A percentile compares a stretch with the other conserved stretches of the same genome.
Conservation (phyloP, 1,284 basidiomycete species). For the Ceratobasidium sp. region DNA sequence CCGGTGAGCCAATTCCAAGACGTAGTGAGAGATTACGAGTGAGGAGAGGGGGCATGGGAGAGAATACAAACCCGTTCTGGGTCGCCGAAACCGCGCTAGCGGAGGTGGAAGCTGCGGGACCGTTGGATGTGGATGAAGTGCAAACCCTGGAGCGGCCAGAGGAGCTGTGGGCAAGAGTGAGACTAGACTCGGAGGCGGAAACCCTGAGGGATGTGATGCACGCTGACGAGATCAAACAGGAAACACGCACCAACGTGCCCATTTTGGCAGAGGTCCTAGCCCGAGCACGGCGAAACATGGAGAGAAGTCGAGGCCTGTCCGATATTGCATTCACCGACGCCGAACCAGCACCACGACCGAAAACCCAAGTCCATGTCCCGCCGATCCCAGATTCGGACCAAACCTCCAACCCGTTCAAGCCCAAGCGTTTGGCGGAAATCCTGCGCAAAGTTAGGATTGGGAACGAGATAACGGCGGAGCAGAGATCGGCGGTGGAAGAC, state of each 20-base stretch:
- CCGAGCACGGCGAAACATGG: background rate
- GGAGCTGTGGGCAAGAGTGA: background rate
- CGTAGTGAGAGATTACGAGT: background rate
- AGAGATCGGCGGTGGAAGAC: constrained; percentile 35
- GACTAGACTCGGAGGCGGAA: background rate
- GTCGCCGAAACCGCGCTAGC: background rate
- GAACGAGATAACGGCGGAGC: constrained; percentile 43
- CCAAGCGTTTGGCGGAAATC: constrained; percentile 45
- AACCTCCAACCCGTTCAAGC: constrained; percentile 18
- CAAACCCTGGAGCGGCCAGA: background rate
- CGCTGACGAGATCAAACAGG: background rate
- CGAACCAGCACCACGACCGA: too few relatives aligned
- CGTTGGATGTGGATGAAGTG: background rate
- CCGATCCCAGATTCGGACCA: background rate
- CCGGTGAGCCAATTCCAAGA: constrained; percentile 7
- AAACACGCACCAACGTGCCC: background rate
- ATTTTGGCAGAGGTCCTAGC: background rate
- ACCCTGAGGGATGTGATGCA: background rate
- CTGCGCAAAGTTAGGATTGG: constrained; percentile 47
- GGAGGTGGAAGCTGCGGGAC: background rate
- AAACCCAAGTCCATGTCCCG: background rate
- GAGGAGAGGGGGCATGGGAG: background rate
- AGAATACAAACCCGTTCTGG: constrained; percentile 15
- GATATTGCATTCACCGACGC: too few relatives aligned
- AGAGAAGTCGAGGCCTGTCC: background rate